Conservation (phyloP, 495 filamentous ascomycete genomes). For the Clavariopsis aquatica region DNA sequence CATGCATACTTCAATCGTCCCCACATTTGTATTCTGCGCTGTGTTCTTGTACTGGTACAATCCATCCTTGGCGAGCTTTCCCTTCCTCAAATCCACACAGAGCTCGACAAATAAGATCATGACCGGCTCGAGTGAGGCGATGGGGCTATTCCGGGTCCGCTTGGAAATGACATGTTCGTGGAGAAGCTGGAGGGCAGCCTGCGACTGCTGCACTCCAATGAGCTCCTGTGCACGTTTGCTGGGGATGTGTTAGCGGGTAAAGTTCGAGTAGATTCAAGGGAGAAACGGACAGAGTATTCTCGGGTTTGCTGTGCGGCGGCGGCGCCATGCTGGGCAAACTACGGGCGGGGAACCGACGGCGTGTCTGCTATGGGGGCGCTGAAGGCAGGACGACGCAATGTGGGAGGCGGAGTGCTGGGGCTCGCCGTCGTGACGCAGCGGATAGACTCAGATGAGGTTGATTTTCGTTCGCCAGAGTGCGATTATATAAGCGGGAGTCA, state of each 20-base stretch:
- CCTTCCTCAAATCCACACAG: conserved; percentile 93
- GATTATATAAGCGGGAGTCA: conserved; percentile 8
- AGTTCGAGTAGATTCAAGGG: not conserved
- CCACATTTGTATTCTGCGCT: conserved; percentile 96
- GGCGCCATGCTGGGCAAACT: conserved; percentile 77
- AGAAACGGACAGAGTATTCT: conserved; percentile 91
- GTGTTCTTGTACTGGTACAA: conserved; percentile 99
- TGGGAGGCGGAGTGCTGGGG: conserved; percentile 10
- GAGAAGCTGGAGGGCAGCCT: conserved; percentile 87
- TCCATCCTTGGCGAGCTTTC: conserved; percentile 96
- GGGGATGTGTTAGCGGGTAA: conserved; percentile 26
- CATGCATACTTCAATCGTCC: conserved; percentile 81
- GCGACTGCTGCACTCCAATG: conserved; percentile 91
- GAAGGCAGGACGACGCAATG: conserved; percentile 20
- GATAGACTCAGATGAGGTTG: not conserved
- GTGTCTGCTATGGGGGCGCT: conserved; percentile 14
- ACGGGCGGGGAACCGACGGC: conserved; percentile 35
- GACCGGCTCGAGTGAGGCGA: conserved; percentile 93
- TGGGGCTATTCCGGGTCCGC: conserved; percentile 93
- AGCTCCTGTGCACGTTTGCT: conserved; percentile 88
- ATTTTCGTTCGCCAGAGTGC: not conserved
- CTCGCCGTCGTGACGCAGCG: conserved; percentile 1
- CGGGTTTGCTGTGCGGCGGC: conserved; percentile 91
- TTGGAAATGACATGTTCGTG: conserved; percentile 99
- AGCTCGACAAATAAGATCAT: conserved; percentile 98